Evolutionary conservation across 2,329 filamentous ascomycete species (phyloP), one percentile per base, ranked within the genome.

Genomic region (Talaromyces sp.): DNA sequence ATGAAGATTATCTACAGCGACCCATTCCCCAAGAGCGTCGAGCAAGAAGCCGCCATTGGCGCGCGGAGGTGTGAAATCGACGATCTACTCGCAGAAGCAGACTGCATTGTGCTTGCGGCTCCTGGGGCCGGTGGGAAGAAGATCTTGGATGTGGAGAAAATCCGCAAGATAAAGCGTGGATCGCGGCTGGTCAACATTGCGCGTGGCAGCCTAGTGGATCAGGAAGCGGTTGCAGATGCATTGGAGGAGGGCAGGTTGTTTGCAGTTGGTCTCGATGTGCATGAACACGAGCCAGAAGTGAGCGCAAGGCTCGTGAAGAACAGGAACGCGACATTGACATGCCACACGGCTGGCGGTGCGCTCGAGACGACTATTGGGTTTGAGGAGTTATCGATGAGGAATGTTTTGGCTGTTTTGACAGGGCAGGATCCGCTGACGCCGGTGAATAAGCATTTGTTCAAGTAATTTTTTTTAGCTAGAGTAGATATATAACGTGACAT

Each of bases 341-440:
- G 74, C 38, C 80, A 81, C 69, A 77, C 78, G 49, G 79, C 77
- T 1, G 80, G 80, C 2, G 76, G 78, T 17, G 77, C 76, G 41
- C 70, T 81, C 17, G 78, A 79, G 61, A 78, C 77, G n/a, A 75
- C 79, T 65, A 66, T 80, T 52, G 76, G 76, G 55, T 81, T 81
- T 67, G 79, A 82, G 69, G 32, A 65, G 26, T 61, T 66, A 52
- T 65, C 67, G 2, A 80, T 81, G 70, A 75, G 80, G 71, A 82
- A 81, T 65, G 68, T 81, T 32, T 54, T 67, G 46, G 26, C 53
- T 29, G 58, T 62, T 14, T 55, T 62, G 21, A 29, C 51, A 9
- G 61, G 55, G 17, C 53, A 57, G 13, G 31, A 60, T 35, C 53
- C 61, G 13, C 27, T 62, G 29, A 62, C 58, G 1, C 58, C 61